Base-by-base conservation (phyloP, 148 eudicot species). In the Rhododendron kiyosumense region DNA sequence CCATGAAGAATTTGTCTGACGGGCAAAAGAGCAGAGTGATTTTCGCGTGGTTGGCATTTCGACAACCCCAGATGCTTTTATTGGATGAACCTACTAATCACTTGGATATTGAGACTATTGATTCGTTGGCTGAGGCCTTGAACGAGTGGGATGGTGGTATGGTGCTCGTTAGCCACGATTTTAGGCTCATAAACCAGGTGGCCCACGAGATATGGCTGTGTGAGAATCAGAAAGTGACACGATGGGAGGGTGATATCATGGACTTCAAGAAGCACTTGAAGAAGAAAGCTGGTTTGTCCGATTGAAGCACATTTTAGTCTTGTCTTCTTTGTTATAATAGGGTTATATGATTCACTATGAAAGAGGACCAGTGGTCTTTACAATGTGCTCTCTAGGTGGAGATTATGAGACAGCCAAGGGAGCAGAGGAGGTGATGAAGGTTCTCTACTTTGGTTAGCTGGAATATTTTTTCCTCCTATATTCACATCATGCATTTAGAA, bases 191-290 rank as follows among this genome's bases (percentile, higher is more conserved):
- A 41, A 94, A 93, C 87, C 96, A 96, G 90, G 98, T 96, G 79
- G 98, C 98, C 4, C 92, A 93, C n/a, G 98, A 96, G 92, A 94
- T 96, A 46, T 96, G 98, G 98, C 94, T 96, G 46, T 96, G 98
- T 43, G 96, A 94, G 90, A 93, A 96, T 79, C 94, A 94, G 85
- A 84, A 94, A 0, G 95, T 96, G 86, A 91, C 92, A 10, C 88
- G 93, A 15, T 96, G 98, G 98, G 94, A 87, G 85, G 98, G 98
- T 45, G 98, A 94, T 86, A 96, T 96, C 46, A 92, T 94, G 87
- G 93, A 89, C 67, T 96, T 96, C 83, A 94, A 96, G 92, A 84
- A 87, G 87, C 98, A 96, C 82, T 91, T 96, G 79, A 96, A 85
- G 94, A 88, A 71, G 75, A 94, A 90, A 85, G 90, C 96, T 85